phyloP scores from a whole-genome alignment of 1,139 yeast species.

The Insectozyma bohioensis region DNA sequence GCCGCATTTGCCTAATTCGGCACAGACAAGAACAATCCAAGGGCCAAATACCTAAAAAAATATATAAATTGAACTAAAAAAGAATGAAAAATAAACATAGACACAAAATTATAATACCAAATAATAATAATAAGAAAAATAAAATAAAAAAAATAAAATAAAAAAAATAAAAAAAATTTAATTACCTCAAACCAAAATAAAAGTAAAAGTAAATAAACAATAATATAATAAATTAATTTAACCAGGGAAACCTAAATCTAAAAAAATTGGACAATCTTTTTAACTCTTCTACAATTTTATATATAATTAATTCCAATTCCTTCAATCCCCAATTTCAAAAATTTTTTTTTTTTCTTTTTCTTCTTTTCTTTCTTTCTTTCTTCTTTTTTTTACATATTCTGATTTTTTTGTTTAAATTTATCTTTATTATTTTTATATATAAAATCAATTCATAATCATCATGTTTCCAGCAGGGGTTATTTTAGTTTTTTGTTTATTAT shows the following conservation, averaged over 20 bases:
- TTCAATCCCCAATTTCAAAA: no score
- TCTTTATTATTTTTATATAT: slow-evolving; percentile 1
- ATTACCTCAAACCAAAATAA: no score
- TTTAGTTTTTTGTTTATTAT: slow-evolving; percentile 48
- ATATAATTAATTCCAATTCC: background rate
- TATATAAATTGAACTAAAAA: no score
- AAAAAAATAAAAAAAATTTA: background rate
- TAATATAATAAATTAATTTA: no score
- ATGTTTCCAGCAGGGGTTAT: slow-evolving; percentile 56
- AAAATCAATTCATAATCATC: slow-evolving; percentile 11
- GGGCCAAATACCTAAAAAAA: no score
- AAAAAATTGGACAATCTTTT: no score
- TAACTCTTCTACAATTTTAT: background rate
- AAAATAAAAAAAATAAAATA: background rate
- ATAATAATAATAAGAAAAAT: no score
- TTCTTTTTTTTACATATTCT: slow-evolving; percentile 11
- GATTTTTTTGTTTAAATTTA: slow-evolving; percentile 1
- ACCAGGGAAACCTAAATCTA: no score
- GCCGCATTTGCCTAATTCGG: no score
- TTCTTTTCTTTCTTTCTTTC: slow-evolving; percentile 7
- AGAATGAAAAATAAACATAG: no score
- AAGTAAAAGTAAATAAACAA: background rate
- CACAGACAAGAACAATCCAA: no score
- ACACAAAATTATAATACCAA: no score
- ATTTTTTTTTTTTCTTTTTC: slow-evolving; percentile 3